Conservation (phyloP, 805 yeast genomes). For the Saturnispora gosingensis region DNA sequence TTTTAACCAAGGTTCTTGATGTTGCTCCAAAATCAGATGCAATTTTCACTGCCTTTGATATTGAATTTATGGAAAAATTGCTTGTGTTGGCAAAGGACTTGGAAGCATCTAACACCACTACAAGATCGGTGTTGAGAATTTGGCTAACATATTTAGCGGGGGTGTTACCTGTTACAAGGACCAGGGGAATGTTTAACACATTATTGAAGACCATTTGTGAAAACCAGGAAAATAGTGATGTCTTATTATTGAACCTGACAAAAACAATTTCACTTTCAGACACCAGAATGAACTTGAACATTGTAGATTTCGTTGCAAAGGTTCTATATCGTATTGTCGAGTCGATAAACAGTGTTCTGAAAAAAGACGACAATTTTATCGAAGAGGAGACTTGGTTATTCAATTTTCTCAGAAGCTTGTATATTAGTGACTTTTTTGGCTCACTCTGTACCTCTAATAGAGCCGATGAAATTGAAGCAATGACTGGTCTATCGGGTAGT, state of each 20-base stretch:
- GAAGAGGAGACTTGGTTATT: constrained; percentile 25
- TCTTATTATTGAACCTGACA: constrained; percentile 34
- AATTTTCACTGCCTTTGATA: constrained; percentile 18
- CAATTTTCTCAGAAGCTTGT: constrained; percentile 8
- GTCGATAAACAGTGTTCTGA: constrained; percentile 13
- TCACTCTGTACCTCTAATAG: constrained; percentile 15
- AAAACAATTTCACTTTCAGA: constrained; percentile 36
- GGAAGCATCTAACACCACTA: constrained; percentile 12
- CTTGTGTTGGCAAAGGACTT: constrained; percentile 17
- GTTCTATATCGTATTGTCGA: constrained; percentile 35
- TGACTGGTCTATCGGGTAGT: constrained; percentile 14
- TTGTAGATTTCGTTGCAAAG: constrained; percentile 38
- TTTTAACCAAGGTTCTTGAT: constrained; percentile 44
- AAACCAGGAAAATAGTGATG: not conserved
- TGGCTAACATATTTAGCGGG: constrained; percentile 36
- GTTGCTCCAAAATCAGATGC: constrained; percentile 30
- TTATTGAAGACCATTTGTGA: constrained; percentile 15
- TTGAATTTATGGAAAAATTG: constrained; percentile 17
- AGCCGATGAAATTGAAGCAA: constrained; percentile 18
- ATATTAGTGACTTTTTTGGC: constrained; percentile 12
- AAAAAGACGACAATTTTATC: not conserved
- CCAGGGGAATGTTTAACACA: constrained; percentile 24
- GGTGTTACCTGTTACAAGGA: constrained; percentile 29
- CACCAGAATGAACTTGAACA: constrained; percentile 33
- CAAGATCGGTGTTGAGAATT: constrained; percentile 15